A percentile compares a stretch with the other conserved stretches of the same genome.
Conservation (phyloP, 192 early-diverging fungal genomes). For the Coemansia sp. region DNA sequence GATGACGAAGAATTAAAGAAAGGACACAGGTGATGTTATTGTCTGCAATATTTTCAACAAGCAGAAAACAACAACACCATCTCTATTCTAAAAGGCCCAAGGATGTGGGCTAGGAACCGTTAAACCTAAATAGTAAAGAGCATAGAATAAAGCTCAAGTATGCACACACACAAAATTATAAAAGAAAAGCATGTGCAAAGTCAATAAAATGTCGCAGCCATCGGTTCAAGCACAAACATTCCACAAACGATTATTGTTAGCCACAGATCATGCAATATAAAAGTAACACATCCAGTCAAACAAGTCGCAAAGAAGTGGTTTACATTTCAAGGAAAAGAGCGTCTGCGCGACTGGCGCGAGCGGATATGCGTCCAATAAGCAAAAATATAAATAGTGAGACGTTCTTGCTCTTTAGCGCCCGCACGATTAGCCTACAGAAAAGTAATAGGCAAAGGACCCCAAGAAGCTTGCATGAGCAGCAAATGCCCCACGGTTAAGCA, state of each 20-base stretch:
- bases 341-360: conserved; percentile 7
- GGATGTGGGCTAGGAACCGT: not conserved
- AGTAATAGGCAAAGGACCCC: not conserved
- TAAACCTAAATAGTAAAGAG: conserved; percentile 1
- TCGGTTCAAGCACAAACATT: not conserved
- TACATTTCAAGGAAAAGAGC: conserved; percentile 33
- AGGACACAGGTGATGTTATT: too few species aligned
- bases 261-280: not conserved
- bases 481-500: not conserved
- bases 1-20: too few species aligned
- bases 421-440: conserved; percentile 22
- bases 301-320: conserved; percentile 5
- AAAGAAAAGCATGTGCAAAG: not conserved
- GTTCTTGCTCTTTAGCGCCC: not conserved
- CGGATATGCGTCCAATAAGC: conserved; percentile 9
- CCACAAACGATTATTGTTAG: too few species aligned
- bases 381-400: not conserved
- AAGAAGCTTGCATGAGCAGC: not conserved
- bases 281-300: not conserved
- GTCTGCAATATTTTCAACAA: too few species aligned
- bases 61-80: not conserved
- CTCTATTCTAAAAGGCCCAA: not conserved
- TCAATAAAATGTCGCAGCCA: conserved; percentile 4
- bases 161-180: conserved; percentile 4
- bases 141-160: not conserved